These are phyloP conservation scores for Saccharomyces hybrid DNA, from an alignment of 1,139 yeast genomes.

Conservation along the genomic window DNA sequence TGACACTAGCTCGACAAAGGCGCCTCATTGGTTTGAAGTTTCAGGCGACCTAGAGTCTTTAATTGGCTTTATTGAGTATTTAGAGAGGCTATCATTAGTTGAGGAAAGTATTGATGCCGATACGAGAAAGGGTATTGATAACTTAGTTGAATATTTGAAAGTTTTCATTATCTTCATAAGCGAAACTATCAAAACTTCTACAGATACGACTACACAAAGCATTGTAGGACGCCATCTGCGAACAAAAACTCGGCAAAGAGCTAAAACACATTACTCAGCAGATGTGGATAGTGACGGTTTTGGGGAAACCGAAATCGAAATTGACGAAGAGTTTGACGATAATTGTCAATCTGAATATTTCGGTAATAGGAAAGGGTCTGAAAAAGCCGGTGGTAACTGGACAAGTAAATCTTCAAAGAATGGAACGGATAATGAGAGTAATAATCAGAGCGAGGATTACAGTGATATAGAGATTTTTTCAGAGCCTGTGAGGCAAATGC, in stretches of 20 bases:
- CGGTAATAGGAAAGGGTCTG: not conserved
- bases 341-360: not conserved
- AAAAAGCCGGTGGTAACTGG: not conserved
- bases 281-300: not conserved
- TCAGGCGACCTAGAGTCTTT: constrained; percentile 20
- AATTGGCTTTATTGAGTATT: constrained; percentile 16
- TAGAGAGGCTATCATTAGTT: constrained; percentile 13
- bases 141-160: not conserved
- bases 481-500: not conserved
- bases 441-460: not conserved
- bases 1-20: not conserved
- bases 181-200: not conserved
- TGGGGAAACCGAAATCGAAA: not conserved
- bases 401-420: not conserved
- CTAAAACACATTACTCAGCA: not conserved
- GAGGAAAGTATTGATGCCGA: constrained; percentile 1
- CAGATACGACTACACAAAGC: not conserved
- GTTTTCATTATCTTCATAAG: not conserved
- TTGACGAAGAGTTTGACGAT: not conserved
- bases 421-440: not conserved
- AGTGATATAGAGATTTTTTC: not conserved
- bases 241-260: not conserved
- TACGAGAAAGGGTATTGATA: constrained; percentile 2
- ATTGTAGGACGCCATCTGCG: not conserved
- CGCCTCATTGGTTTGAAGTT: constrained; percentile 24